Evolutionary conservation across 306 rosid genomes (phyloP).

Genomic region (Quercus agrifolia): DNA sequence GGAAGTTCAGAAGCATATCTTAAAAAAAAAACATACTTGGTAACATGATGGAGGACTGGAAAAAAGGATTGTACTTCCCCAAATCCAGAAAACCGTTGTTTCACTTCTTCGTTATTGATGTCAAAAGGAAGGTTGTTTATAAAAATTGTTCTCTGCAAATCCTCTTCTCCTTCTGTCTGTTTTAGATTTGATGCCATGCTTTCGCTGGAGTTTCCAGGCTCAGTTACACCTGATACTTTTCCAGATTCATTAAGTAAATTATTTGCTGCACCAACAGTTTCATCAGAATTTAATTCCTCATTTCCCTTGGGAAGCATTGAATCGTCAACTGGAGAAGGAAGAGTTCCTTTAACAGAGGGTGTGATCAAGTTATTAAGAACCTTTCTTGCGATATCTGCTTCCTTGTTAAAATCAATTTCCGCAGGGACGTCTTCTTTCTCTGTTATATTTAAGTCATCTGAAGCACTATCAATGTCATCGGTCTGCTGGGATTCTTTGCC

Average conservation of each 20-base stretch:
- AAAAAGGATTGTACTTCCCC: constrained; percentile 79
- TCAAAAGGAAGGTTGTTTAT: constrained; percentile 88
- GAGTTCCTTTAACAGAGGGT: constrained; percentile 44
- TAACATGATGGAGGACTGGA: constrained; percentile 83
- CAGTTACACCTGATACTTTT: constrained; percentile 34
- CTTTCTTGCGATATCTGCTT: constrained; percentile 80
- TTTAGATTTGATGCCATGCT: constrained; percentile 33
- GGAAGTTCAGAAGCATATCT: background rate
- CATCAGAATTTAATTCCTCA: constrained; percentile 30
- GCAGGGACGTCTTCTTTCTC: constrained; percentile 39
- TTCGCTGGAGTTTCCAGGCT: constrained; percentile 39
- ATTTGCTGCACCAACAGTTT: constrained; percentile 31
- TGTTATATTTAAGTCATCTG: constrained; percentile 25
- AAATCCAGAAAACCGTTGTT: constrained; percentile 76
- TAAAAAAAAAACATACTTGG: constrained; percentile 55
- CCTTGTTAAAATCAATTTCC: constrained; percentile 73
- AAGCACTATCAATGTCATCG: constrained; percentile 35
- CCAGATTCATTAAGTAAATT: constrained; percentile 41
- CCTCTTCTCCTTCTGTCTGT: constrained; percentile 45
- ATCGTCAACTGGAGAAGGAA: constrained; percentile 36
- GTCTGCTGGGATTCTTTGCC: constrained; percentile 26
- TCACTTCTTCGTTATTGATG: constrained; percentile 65
- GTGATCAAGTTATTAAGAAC: constrained; percentile 61
- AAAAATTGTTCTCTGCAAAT: constrained; percentile 75
- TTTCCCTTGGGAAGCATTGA: constrained; percentile 29